A percentile compares a stretch with the other conserved stretches of the same genome.
These are phyloP conservation scores for Dactylorhiza incarnata DNA, from an alignment of 106 monocot species.

Conservation along the genomic window DNA sequence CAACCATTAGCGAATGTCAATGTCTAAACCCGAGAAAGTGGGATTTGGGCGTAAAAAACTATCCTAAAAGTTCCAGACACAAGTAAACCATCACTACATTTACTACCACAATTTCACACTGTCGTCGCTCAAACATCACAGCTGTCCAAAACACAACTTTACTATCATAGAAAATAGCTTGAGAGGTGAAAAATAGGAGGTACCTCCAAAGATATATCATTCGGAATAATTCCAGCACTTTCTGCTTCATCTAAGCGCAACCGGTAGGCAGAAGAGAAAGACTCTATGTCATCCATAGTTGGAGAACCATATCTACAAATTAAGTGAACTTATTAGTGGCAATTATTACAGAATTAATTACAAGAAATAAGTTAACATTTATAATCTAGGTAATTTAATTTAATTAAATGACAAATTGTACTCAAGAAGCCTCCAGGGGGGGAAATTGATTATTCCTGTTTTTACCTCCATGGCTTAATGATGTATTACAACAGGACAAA, in stretches of 20 bases:
- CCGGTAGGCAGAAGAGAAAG: slow-evolving; percentile 22
- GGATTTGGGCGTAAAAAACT: not conserved
- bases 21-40: not conserved
- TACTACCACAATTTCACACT: not conserved
- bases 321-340: not conserved
- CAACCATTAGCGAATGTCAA: not conserved
- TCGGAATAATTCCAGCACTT: slow-evolving; percentile 8
- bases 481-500: not conserved
- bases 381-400: not conserved
- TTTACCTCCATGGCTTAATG: not conserved
- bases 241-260: slow-evolving; percentile 21
- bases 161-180: not conserved
- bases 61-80: too few relatives aligned
- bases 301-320: slow-evolving; percentile 24
- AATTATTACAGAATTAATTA: not conserved
- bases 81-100: too few relatives aligned
- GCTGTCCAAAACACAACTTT: too few relatives aligned
- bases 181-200: not conserved
- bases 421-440: not conserved
- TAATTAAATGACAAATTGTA: not conserved
- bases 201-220: slow-evolving; percentile 19
- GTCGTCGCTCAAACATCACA: too few relatives aligned
- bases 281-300: slow-evolving; percentile 21
- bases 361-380: not conserved
- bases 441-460: not conserved